phyloP scores from a whole-genome alignment of 2,329 filamentous ascomycete genomes.

The Colletotrichum musicola region DNA sequence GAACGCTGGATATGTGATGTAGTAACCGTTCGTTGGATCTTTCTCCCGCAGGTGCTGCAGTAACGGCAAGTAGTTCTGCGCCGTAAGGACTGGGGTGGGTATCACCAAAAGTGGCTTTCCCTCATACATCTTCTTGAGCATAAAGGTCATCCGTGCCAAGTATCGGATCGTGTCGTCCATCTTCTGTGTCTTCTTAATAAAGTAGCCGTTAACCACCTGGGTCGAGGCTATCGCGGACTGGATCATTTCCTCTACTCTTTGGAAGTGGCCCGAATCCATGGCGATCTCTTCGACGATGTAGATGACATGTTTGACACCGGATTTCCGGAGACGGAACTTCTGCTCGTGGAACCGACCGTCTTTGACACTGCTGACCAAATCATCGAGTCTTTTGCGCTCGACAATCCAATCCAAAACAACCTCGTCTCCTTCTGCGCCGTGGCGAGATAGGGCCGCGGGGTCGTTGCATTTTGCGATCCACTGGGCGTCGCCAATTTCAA shows the following conservation, averaged over 20 bases:
- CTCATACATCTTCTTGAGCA: conserved; percentile 76
- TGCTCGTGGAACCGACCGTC: conserved; percentile 87
- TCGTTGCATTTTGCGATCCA: conserved; percentile 83
- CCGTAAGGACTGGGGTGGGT: conserved; percentile 72
- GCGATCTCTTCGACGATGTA: conserved; percentile 83
- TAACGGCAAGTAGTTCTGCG: conserved; percentile 74
- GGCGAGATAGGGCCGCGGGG: conserved; percentile 63
- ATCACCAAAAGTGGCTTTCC: conserved; percentile 70
- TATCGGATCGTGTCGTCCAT: conserved; percentile 85
- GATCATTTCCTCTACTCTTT: conserved; percentile 75
- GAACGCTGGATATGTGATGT: conserved; percentile 79
- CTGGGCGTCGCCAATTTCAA: conserved; percentile 81
- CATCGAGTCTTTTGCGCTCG: conserved; percentile 84
- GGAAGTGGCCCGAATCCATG: conserved; percentile 65
- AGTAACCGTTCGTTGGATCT: conserved; percentile 64
- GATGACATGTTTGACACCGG: conserved; percentile 80
- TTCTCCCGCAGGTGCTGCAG: conserved; percentile 69
- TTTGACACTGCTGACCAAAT: conserved; percentile 83
- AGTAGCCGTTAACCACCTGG: conserved; percentile 83
- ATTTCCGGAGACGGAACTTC: conserved; percentile 81
- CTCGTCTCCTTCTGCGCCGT: conserved; percentile 75
- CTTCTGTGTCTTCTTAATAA: conserved; percentile 80
- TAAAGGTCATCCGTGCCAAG: conserved; percentile 76
- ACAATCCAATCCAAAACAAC: conserved; percentile 84
- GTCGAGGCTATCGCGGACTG: conserved; percentile 81